These are phyloP conservation scores for Meripilus lineatus DNA, from an alignment of 1,284 basidiomycete species.

Conservation along the genomic window DNA sequence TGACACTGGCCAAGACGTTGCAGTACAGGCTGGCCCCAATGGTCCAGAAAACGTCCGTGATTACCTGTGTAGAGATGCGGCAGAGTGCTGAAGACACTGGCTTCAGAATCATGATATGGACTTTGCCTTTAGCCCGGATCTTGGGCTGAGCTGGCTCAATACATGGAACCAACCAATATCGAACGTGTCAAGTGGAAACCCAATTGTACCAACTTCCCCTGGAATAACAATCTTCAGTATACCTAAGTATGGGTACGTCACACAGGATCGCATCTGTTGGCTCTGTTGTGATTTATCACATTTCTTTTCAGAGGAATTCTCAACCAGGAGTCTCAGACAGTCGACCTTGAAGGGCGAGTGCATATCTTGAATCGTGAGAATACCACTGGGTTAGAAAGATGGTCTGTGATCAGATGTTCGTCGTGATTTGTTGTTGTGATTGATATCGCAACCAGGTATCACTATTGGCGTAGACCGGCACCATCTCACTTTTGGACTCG, in stretches of 20 bases:
- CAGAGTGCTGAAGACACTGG: not conserved
- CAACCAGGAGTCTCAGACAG: conserved; percentile 39
- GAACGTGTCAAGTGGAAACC: not conserved
- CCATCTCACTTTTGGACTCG: conserved; percentile 30
- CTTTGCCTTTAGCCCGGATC: conserved; percentile 32
- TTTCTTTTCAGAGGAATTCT: conserved; percentile 32
- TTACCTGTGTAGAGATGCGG: not conserved
- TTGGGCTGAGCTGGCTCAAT: conserved; percentile 33
- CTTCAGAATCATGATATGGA: conserved; percentile 39
- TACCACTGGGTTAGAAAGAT: conserved; percentile 34
- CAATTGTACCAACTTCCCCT: conserved; percentile 31
- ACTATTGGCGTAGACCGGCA: conserved; percentile 40
- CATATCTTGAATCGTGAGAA: conserved; percentile 42
- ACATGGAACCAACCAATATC: conserved; percentile 33
- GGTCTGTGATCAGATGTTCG: conserved; percentile 27
- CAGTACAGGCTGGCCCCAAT: conserved; percentile 41
- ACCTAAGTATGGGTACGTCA: conserved; percentile 36
- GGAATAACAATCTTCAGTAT: conserved; percentile 37
- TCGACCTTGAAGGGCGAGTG: conserved; percentile 32
- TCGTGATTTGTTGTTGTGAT: too few species aligned
- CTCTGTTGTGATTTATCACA: not conserved
- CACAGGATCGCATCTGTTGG: too few species aligned
- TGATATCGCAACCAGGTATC: too few species aligned
- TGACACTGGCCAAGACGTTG: conserved; percentile 34
- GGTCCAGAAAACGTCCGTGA: conserved; percentile 37